Evolutionary conservation across 2,329 filamentous ascomycete genomes (phyloP).

Genomic region (Zelopaecilomyces penicillatus): DNA sequence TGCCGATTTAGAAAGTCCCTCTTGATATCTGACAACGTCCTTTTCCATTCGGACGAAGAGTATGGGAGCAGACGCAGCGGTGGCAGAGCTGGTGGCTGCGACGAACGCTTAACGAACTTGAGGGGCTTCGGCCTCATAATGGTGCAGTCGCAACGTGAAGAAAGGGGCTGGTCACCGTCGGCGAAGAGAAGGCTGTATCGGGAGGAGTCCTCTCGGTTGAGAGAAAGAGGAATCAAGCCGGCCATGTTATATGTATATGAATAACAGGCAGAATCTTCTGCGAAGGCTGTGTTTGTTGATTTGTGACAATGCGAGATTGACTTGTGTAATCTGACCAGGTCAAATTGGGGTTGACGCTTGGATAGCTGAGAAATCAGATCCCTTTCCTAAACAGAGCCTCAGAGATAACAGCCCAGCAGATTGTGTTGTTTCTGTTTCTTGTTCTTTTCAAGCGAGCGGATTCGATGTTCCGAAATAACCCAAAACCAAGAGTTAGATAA

Average conservation of each 20-base stretch:
- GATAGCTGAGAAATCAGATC: no score
- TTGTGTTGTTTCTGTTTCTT: no score
- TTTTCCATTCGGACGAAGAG: slow-evolving; percentile 42
- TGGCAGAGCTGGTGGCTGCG: slow-evolving; percentile 6
- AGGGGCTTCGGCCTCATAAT: background rate
- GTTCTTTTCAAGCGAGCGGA: no score
- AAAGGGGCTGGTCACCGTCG: slow-evolving; percentile 1
- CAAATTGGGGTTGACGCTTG: no score
- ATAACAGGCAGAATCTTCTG: no score
- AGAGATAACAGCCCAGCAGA: no score
- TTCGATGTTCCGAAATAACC: no score
- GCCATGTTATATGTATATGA: slow-evolving; percentile 13
- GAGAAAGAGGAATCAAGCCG: slow-evolving; percentile 24
- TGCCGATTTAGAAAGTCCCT: slow-evolving; percentile 40
- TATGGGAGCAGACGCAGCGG: slow-evolving; percentile 26
- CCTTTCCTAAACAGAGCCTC: no score
- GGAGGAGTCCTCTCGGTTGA: slow-evolving; percentile 11
- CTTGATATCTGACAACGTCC: slow-evolving; percentile 44
- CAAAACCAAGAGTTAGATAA: no score
- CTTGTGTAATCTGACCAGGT: no score
- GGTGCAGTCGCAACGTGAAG: background rate
- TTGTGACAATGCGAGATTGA: no score
- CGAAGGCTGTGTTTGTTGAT: no score
- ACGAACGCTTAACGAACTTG: background rate
- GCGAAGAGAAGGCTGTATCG: slow-evolving; percentile 3